Evolutionary conservation across 2,329 filamentous ascomycete genomes (phyloP), one percentile per base, ranked within the genome.

Genomic region (Tolypocladium tundrense): DNA sequence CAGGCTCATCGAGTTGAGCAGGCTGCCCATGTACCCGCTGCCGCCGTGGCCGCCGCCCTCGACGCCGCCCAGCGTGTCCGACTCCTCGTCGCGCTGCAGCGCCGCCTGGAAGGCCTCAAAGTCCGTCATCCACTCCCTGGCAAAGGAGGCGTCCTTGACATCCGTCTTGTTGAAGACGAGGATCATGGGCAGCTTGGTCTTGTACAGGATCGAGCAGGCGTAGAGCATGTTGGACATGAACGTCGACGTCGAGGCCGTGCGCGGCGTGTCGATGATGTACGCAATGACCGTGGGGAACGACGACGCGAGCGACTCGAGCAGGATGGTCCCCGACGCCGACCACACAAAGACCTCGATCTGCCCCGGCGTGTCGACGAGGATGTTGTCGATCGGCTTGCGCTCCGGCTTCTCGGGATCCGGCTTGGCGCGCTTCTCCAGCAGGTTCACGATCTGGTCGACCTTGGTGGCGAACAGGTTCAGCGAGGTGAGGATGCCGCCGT

Each of bases 141-240:
- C 94, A 68, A 96, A 96, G 33, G 84, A 82, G 0, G 91, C 90
- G 67, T 95, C 88, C 71, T 96, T 91, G 48, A 96, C 91, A 68
- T 99, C 94, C 0, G 92, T 97, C 78, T 99, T 99, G 79, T 99
- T 99, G 80, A 99, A 97, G 13, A 99, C 94, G 9, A 99, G 77
- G 57, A 99, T 95, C 94, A 99, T 99, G 31, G 94, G 94, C 0
- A 99, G 80, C 71, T 96, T 96, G 2, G 93, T 97, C 79, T 97
- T 97, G 83, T 99, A 99, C 19, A 99, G 83, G 63, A 99, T 99
- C 60, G 90, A 96, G 79, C 94, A 97, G 27, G 94, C 94, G 73
- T 99, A 99, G 50, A 99, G 86, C 94, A 99, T 99, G 75, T 99
- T 99, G 71, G 90, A 95, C 94, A 99, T 99, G 75, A 99, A 99